Base-by-base conservation (phyloP, 2,329 filamentous ascomycete genomes). In the Aspergillus sp. region DNA sequence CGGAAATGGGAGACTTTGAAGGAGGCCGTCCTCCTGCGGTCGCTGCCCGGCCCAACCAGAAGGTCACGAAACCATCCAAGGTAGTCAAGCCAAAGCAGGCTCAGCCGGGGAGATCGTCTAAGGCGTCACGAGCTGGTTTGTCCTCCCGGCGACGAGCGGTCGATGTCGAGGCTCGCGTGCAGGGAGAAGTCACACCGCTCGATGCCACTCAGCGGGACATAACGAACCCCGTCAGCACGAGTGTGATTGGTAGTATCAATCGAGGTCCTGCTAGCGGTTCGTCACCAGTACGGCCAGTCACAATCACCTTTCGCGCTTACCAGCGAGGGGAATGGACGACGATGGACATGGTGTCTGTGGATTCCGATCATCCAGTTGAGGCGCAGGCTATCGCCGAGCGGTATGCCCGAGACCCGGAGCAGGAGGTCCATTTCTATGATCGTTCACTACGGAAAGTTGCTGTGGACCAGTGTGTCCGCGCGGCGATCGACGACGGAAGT, bases 401-500 rank as follows among this genome's bases (percentile, higher is more conserved):
- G 38, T 60, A 60, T 55, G 7, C 32, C 5, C 50, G 55, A 55
- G 49, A 47, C 41, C 44, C 16, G 25, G 44, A 47, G 23, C 51
- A 49, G 52, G 41, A 55, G 29, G 56, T 48, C 19, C 54, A 46
- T 47, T 60, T 60, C 46, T 60, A 60, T 55, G 47, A 58, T 53
- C 14, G 45, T 52, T 38, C 47, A 45, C 47, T 58, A 47, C 49
- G 47, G 43, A 58, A 56, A 49, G 58, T 60, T 52, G 47, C 45
- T 41, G 55, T 56, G 14, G 47, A 58, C 40, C 40, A 56, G 51
- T 60, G 58, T 50, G 49, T 60, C 48, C 55, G 56, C 45, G 58
- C 58, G 44, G 58, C 53, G 49, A 58, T 60, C 42, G 55, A 60
- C 52, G 55, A 60, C 38, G 49, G 47, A 47, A 58, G 43, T 49